phyloP scores from a whole-genome alignment of 805 yeast genomes.

The Yarrowia alimentaria region DNA sequence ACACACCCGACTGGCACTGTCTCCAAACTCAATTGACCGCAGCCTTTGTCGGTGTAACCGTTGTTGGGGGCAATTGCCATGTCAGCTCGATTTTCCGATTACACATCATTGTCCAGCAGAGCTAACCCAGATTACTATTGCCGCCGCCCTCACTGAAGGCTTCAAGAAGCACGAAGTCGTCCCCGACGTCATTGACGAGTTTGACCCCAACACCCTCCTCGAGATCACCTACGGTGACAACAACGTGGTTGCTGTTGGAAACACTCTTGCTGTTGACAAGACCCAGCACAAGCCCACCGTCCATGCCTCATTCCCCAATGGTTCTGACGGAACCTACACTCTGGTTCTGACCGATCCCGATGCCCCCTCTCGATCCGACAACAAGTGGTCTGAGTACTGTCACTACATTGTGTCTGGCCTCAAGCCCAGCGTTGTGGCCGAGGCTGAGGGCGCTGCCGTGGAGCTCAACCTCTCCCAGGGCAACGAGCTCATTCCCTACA shows the following conservation, averaged over 20 bases:
- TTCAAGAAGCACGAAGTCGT: slow-evolving; percentile 45
- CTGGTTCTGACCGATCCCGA: slow-evolving; percentile 89
- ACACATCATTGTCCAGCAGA: no score
- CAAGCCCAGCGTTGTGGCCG: slow-evolving; percentile 36
- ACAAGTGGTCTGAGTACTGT: slow-evolving; percentile 83
- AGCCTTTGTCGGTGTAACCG: no score
- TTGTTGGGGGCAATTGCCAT: no score
- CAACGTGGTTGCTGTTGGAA: slow-evolving; percentile 74
- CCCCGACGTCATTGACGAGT: slow-evolving; percentile 44
- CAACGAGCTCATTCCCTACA: slow-evolving; percentile 47
- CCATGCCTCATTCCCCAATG: slow-evolving; percentile 59
- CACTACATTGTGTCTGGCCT: slow-evolving; percentile 61
- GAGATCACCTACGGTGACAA: slow-evolving; percentile 61
- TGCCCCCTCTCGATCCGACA: slow-evolving; percentile 81
- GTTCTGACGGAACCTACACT: slow-evolving; percentile 58
- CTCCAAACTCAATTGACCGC: no score
- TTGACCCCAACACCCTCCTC: slow-evolving; percentile 44
- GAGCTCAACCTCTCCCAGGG: slow-evolving; percentile 34
- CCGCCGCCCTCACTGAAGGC: slow-evolving; percentile 41
- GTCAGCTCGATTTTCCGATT: no score
- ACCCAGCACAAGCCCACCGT: slow-evolving; percentile 68
- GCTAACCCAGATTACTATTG: slow-evolving; percentile 38
- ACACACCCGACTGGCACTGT: no score
- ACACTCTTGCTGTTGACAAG: slow-evolving; percentile 59
- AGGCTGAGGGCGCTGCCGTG: slow-evolving; percentile 32